Conservation (phyloP, 495 filamentous ascomycete genomes). For the Penicillium dipodomyicola region DNA sequence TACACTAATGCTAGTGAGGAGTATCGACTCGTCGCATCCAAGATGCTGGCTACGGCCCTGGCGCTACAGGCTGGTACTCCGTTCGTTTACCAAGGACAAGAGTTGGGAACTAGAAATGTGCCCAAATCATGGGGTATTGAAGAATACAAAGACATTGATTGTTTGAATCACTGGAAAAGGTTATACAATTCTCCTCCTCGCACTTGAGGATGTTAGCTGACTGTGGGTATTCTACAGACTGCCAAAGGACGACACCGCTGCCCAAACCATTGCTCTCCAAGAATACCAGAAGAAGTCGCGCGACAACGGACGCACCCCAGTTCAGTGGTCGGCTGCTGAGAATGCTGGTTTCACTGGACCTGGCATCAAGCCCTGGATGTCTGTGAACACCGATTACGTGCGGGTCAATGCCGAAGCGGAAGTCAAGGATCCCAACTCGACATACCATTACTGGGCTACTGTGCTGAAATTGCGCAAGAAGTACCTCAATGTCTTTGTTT, state of each 20-base stretch:
- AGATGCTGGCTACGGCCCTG: constrained; percentile 62
- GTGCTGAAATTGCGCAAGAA: constrained; percentile 55
- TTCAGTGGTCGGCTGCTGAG: constrained; percentile 49
- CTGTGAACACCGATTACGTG: constrained; percentile 52
- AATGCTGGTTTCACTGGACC: constrained; percentile 54
- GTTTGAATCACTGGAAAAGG: constrained; percentile 60
- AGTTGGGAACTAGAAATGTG: constrained; percentile 73
- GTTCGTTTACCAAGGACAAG: constrained; percentile 76
- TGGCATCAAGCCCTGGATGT: constrained; percentile 60
- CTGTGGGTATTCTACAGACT: constrained; percentile 25
- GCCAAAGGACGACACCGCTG: constrained; percentile 34
- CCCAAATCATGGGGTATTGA: constrained; percentile 61
- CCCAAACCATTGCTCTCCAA: constrained; percentile 33
- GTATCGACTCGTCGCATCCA: constrained; percentile 48
- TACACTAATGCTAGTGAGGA: constrained; percentile 52
- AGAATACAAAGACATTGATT: constrained; percentile 72
- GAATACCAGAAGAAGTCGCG: constrained; percentile 53
- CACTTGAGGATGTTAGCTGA: not conserved
- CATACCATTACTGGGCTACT: constrained; percentile 52
- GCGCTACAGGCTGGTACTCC: constrained; percentile 62
- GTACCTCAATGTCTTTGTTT: constrained; percentile 57
- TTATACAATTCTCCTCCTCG: constrained; percentile 15
- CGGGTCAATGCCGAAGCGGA: constrained; percentile 53
- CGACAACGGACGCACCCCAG: constrained; percentile 57
- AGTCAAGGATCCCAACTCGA: constrained; percentile 42